Evolutionary conservation across 208 protist species (phyloP).

Genomic region (Acanthamoeba quina): DNA sequence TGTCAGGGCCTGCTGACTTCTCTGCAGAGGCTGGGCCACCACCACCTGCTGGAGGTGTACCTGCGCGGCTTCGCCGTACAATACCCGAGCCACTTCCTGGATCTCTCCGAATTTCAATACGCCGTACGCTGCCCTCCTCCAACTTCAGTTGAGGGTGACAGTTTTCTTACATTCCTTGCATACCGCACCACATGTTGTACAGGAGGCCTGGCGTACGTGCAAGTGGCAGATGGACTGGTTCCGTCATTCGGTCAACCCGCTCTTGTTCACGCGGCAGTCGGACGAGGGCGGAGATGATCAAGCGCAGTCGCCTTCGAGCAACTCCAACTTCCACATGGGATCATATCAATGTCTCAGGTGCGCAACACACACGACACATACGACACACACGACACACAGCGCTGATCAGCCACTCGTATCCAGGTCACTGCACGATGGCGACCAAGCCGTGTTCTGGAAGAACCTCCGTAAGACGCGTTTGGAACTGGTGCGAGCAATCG

Average conservation of each 20-base stretch:
- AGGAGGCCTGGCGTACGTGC: constrained; percentile 75
- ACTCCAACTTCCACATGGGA: constrained; percentile 68
- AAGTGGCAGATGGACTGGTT: constrained; percentile 77
- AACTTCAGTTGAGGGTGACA: neutral
- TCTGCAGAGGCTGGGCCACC: constrained; percentile 72
- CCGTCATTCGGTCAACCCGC: constrained; percentile 37
- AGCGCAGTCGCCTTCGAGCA: neutral
- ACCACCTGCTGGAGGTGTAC: constrained; percentile 71
- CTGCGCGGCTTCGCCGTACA: constrained; percentile 66
- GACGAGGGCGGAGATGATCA: constrained; percentile 9
- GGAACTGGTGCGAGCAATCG: constrained; percentile 65
- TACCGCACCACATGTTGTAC: neutral
- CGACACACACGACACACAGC: neutral
- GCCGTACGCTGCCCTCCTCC: neutral
- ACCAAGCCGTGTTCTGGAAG: constrained; percentile 71
- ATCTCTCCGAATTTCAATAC: constrained; percentile 79
- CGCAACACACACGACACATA: neutral
- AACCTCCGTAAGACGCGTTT: constrained; percentile 52
- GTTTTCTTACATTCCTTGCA: neutral
- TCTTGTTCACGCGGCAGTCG: constrained; percentile 13
- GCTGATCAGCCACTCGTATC: neutral
- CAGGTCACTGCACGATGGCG: constrained; percentile 66
- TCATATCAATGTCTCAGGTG: constrained; percentile 59
- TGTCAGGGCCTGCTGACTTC: constrained; percentile 68
- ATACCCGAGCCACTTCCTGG: constrained; percentile 26